phyloP scores from a whole-genome alignment of 148 eudicot species.

The Camellia sinensis region DNA sequence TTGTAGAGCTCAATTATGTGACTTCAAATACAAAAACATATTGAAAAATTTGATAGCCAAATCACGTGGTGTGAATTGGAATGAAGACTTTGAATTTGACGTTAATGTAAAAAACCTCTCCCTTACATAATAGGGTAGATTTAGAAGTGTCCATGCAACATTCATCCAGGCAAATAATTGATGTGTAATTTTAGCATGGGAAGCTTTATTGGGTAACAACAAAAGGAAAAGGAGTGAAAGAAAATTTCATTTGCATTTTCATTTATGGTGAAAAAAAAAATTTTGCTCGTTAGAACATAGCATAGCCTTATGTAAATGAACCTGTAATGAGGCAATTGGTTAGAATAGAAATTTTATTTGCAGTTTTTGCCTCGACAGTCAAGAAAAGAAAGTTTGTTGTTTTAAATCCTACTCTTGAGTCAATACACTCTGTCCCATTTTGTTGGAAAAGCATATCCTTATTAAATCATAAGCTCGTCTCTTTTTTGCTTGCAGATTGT shows the following conservation, averaged over 20 bases:
- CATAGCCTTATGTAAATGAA: neutral
- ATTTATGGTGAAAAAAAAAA: neutral
- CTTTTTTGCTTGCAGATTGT: constrained; percentile 53
- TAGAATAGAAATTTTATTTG: neutral
- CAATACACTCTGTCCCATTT: neutral
- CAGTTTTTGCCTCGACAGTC: neutral
- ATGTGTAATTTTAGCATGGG: too few relatives aligned
- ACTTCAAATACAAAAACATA: too few relatives aligned
- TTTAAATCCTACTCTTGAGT: neutral
- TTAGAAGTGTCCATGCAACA: neutral
- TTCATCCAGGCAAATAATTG: neutral
- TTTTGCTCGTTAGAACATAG: neutral
- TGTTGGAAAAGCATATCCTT: neutral
- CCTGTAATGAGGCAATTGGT: neutral
- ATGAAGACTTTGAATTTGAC: too few relatives aligned
- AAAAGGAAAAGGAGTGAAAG: too few relatives aligned
- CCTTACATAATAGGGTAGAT: neutral
- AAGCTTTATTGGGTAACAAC: too few relatives aligned
- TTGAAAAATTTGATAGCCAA: too few relatives aligned
- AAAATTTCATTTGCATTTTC: too few relatives aligned
- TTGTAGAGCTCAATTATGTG: too few relatives aligned
- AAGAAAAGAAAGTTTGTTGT: neutral
- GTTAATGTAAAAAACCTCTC: too few relatives aligned
- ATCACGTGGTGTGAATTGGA: too few relatives aligned
- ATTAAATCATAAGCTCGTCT: neutral